These are phyloP conservation scores for Boechera divaricarpa DNA, from an alignment of 345 rosid species.

Conservation along the genomic window DNA sequence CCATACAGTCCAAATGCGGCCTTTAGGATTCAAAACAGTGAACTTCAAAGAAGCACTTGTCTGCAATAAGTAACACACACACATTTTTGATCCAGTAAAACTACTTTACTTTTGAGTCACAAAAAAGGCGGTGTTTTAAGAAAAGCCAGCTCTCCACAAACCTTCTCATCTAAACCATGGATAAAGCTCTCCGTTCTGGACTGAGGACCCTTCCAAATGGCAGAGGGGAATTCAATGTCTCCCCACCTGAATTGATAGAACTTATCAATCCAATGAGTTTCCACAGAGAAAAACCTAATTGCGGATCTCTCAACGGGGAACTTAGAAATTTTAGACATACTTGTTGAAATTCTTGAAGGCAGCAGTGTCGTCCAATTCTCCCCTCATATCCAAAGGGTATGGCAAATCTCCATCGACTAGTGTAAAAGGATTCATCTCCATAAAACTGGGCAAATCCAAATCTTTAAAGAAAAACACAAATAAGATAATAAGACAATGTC, in stretches of 20 bases:
- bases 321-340: slow-evolving; percentile 49
- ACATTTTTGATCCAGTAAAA: slow-evolving; percentile 13
- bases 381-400: slow-evolving; percentile 97
- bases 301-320: not conserved
- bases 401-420: slow-evolving; percentile 88
- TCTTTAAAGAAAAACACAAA: slow-evolving; percentile 49
- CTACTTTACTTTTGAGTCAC: not conserved
- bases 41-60: slow-evolving; percentile 97
- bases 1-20: slow-evolving; percentile 99
- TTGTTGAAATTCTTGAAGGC: slow-evolving; percentile 94
- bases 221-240: no score
- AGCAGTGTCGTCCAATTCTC: slow-evolving; percentile 95
- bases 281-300: slow-evolving; percentile 10
- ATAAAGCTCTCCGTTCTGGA: no score
- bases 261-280: slow-evolving; percentile 31
- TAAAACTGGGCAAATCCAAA: slow-evolving; percentile 88
- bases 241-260: no score
- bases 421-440: slow-evolving; percentile 97
- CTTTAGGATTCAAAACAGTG: slow-evolving; percentile 92
- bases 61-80: slow-evolving; percentile 48
- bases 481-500: slow-evolving; percentile 12
- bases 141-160: slow-evolving; percentile 29
- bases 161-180: no score
- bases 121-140: not conserved
- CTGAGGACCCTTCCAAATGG: no score